Evolutionary conservation across 441 rosid genomes (phyloP).

Genomic region (Eruca vesicaria): DNA sequence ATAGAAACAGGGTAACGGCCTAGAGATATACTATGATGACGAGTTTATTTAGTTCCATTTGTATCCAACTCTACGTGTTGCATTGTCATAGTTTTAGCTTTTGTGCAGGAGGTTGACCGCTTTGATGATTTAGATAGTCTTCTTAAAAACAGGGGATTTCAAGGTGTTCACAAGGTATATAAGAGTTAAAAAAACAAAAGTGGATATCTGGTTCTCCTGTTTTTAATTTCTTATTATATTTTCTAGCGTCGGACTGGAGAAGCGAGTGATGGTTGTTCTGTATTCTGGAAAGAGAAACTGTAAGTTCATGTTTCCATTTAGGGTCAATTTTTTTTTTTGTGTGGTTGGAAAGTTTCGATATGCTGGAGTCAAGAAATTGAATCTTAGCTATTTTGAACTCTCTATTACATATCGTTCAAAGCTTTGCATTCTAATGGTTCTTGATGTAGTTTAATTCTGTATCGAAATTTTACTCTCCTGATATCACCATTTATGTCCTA

Average conservation of each 20-base stretch:
- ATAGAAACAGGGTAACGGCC: background rate
- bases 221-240: constrained; percentile 22
- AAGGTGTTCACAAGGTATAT: constrained; percentile 80
- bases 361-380: constrained; percentile 6
- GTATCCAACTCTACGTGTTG: constrained; percentile 3
- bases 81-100: constrained; percentile 13
- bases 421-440: constrained; percentile 4
- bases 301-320: constrained; percentile 37
- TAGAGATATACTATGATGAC: constrained; percentile 4
- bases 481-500: constrained; percentile 17
- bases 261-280: constrained; percentile 88
- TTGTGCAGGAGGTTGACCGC: constrained; percentile 87
- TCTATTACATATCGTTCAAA: background rate
- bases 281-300: constrained; percentile 78
- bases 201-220: too few relatives aligned
- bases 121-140: constrained; percentile 58
- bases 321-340: constrained; percentile 9
- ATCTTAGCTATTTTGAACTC: background rate
- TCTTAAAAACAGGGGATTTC: constrained; percentile 67
- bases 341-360: background rate
- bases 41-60: background rate
- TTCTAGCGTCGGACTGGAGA: constrained; percentile 85
- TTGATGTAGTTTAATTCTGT: constrained; percentile 1
- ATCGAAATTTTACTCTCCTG: constrained; percentile 27
- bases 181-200: too few relatives aligned